phyloP scores from a whole-genome alignment of 805 yeast species.

The Lipomyces orientalis region DNA sequence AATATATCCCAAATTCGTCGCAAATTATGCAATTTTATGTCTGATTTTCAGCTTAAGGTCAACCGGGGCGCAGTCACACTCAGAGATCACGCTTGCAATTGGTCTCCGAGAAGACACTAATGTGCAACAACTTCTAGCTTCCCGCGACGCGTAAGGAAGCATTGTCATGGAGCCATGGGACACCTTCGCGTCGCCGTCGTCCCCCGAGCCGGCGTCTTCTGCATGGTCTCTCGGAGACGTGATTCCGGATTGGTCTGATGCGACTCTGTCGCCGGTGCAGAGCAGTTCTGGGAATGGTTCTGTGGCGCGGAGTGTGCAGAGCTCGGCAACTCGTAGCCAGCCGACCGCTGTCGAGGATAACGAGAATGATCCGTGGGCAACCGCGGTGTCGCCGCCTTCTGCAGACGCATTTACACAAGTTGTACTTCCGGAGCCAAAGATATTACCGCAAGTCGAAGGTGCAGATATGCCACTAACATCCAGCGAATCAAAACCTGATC shows the following conservation, averaged over 20 bases:
- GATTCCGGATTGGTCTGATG: conserved; percentile 31
- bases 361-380: conserved; percentile 38
- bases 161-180: conserved; percentile 33
- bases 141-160: background rate
- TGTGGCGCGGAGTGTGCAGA: background rate
- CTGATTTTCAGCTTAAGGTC: background rate
- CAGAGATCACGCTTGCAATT: background rate
- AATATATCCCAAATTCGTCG: no score
- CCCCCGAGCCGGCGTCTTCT: conserved; percentile 11
- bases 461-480: background rate
- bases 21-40: background rate
- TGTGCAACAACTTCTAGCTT: background rate
- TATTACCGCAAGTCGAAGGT: background rate
- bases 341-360: conserved; percentile 16
- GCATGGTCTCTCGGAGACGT: conserved; percentile 28
- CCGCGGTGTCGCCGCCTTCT: conserved; percentile 25
- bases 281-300: background rate
- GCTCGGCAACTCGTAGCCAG: background rate
- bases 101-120: background rate
- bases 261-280: background rate
- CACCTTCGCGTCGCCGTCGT: conserved; percentile 15
- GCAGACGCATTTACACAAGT: background rate
- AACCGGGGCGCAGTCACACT: background rate
- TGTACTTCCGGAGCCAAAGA: background rate
- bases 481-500: background rate